Evolutionary conservation across 2,329 filamentous ascomycete species (phyloP).

Genomic region (Chaetomium sp.): DNA sequence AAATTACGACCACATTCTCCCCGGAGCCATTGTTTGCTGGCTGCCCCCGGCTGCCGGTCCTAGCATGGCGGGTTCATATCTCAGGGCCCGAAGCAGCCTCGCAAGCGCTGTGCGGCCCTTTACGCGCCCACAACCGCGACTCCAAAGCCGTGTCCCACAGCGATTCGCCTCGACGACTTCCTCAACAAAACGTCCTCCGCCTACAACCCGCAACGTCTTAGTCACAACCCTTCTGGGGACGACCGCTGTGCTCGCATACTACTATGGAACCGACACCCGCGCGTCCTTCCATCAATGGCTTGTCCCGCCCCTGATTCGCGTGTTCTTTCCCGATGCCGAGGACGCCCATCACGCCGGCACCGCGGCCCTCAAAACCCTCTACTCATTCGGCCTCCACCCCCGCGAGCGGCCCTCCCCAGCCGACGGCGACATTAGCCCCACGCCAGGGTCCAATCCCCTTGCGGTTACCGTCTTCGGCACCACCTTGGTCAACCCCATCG

Average conservation of each 20-base stretch:
- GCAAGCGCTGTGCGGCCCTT: slow-evolving; percentile 22
- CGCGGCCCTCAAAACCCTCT: slow-evolving; percentile 61
- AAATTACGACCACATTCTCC: background rate
- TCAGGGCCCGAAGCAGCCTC: slow-evolving; percentile 24
- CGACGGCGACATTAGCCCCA: slow-evolving; percentile 23
- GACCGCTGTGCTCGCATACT: slow-evolving; percentile 45
- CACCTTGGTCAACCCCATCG: slow-evolving; percentile 75
- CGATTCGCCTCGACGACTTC: slow-evolving; percentile 20
- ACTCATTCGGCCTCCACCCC: slow-evolving; percentile 69
- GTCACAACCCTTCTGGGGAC: slow-evolving; percentile 38
- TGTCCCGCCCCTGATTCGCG: slow-evolving; percentile 59
- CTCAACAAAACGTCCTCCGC: slow-evolving; percentile 22
- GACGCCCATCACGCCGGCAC: slow-evolving; percentile 85
- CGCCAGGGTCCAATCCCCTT: slow-evolving; percentile 29
- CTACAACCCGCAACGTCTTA: slow-evolving; percentile 33
- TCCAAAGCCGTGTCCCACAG: slow-evolving; percentile 12
- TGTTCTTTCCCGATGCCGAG: slow-evolving; percentile 69
- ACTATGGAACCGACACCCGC: slow-evolving; percentile 70
- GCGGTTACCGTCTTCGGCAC: slow-evolving; percentile 63
- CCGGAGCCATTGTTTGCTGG: slow-evolving; percentile 31
- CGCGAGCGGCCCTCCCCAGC: slow-evolving; percentile 60
- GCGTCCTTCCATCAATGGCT: slow-evolving; percentile 63
- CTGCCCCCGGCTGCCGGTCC: slow-evolving; percentile 22
- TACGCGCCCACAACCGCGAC: slow-evolving; percentile 6
- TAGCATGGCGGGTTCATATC: slow-evolving; percentile 29